Percentiles rank a stretch among this genome's conserved stretches.
phyloP scores from a whole-genome alignment of 176 grass and related monocot genomes.

The Paspalum notatum region DNA sequence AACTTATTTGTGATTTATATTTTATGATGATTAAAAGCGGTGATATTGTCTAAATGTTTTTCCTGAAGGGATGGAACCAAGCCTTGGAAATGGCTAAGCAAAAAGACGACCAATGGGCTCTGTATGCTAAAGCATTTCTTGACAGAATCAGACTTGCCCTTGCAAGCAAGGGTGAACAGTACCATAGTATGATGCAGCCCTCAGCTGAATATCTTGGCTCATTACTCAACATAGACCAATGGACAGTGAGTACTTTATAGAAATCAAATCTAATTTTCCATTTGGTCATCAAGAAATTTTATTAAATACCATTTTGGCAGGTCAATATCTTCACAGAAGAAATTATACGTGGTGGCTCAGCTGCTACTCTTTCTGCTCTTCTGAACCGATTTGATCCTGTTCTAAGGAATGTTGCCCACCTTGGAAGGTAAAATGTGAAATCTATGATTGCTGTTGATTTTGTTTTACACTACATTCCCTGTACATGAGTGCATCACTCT shows the following conservation, averaged over 20 bases:
- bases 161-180: conserved; percentile 84
- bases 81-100: conserved; percentile 77
- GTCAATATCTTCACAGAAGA: conserved; percentile 94
- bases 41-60: conserved; percentile 32
- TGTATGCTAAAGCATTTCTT: conserved; percentile 94
- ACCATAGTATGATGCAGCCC: conserved; percentile 82
- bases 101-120: conserved; percentile 81
- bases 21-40: conserved; percentile 16
- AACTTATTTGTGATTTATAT: conserved; percentile 26
- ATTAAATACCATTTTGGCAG: conserved; percentile 45
- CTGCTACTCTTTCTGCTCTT: conserved; percentile 91
- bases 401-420: conserved; percentile 78
- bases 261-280: conserved; percentile 34
- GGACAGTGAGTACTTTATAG: conserved; percentile 67
- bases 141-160: conserved; percentile 94
- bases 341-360: conserved; percentile 97
- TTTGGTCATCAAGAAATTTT: conserved; percentile 30
- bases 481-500: neutral
- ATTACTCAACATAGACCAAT: conserved; percentile 77
- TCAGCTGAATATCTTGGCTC: conserved; percentile 97
- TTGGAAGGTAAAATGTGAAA: conserved; percentile 76
- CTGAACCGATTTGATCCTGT: conserved; percentile 96
- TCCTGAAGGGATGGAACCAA: conserved; percentile 92
- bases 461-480: neutral
- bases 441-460: neutral